Conservation (phyloP, 768 basidiomycete genomes). For the Amanita molliuscula region DNA sequence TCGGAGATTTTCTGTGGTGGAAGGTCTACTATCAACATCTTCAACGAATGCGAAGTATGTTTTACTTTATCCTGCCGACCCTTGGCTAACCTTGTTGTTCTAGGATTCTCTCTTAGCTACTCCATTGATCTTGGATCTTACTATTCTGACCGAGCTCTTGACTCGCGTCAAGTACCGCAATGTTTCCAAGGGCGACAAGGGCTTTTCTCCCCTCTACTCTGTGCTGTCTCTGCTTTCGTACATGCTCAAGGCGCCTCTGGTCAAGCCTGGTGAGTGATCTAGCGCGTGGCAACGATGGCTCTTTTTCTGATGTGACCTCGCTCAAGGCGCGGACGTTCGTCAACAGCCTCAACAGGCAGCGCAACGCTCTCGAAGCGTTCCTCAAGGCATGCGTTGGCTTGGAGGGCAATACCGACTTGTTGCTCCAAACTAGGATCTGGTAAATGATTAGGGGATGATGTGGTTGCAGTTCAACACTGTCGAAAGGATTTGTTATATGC, state of each 20-base stretch:
- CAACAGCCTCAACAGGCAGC: slow-evolving; percentile 91
- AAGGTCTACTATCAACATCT: slow-evolving; percentile 88
- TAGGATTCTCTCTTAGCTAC: slow-evolving; percentile 93
- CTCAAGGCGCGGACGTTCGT: slow-evolving; percentile 78
- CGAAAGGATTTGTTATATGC: neutral
- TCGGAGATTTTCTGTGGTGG: slow-evolving; percentile 98
- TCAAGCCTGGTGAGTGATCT: slow-evolving; percentile 62
- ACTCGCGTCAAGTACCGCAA: slow-evolving; percentile 88
- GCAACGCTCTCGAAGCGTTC: slow-evolving; percentile 89
- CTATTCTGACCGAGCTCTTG: slow-evolving; percentile 88
- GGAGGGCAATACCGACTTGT: slow-evolving; percentile 72
- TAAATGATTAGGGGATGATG: slow-evolving; percentile 27
- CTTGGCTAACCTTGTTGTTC: slow-evolving; percentile 7
- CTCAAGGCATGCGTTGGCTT: slow-evolving; percentile 90
- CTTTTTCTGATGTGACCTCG: neutral
- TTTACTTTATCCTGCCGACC: neutral
- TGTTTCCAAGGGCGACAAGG: slow-evolving; percentile 21
- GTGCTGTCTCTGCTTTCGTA: slow-evolving; percentile 89
- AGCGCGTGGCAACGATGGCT: neutral
- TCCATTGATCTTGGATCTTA: slow-evolving; percentile 88
- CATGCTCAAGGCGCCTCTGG: slow-evolving; percentile 98
- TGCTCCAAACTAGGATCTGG: slow-evolving; percentile 86
- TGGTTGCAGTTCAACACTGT: neutral
- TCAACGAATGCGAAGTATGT: slow-evolving; percentile 91
- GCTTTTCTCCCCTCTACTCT: slow-evolving; percentile 80